phyloP scores from a whole-genome alignment of 345 rosid genomes.

The Microthlaspi erraticum region DNA sequence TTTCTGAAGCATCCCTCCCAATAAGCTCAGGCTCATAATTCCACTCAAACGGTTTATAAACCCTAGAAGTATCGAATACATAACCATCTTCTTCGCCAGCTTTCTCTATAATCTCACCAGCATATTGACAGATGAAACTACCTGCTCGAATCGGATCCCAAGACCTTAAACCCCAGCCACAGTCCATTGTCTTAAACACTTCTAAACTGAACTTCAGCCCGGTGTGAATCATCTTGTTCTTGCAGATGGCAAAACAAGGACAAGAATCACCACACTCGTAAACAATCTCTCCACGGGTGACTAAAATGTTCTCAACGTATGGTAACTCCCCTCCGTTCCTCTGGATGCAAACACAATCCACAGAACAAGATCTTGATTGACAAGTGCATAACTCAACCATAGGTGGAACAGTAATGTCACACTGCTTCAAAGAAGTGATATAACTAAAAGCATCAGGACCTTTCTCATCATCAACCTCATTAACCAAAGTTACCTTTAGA shows the following conservation, averaged over 20 bases:
- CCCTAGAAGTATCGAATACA: constrained; percentile 55
- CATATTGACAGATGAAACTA: constrained; percentile 57
- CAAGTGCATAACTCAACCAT: constrained; percentile 38
- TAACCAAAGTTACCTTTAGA: constrained; percentile 59
- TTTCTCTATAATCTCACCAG: constrained; percentile 38
- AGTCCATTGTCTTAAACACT: constrained; percentile 47
- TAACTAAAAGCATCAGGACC: constrained; percentile 65
- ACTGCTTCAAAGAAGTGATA: constrained; percentile 48
- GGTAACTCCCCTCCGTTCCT: constrained; percentile 45
- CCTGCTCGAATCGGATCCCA: constrained; percentile 50
- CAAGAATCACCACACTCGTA: constrained; percentile 57
- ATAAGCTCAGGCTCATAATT: constrained; percentile 4
- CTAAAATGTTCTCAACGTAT: constrained; percentile 32
- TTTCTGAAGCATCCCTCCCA: constrained; percentile 32
- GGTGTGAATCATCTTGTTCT: constrained; percentile 48
- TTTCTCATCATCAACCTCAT: constrained; percentile 70
- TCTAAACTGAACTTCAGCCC: constrained; percentile 51
- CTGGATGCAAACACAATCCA: constrained; percentile 43
- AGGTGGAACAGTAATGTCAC: constrained; percentile 32
- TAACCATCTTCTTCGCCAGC: constrained; percentile 33
- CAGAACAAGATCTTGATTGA: constrained; percentile 1
- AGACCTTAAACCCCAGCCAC: constrained; percentile 58
- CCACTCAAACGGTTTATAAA: constrained; percentile 35
- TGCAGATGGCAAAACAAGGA: constrained; percentile 44
- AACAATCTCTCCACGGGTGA: constrained; percentile 29